These are phyloP conservation scores for Akebia trifoliata DNA, from an alignment of 164 flowering plant species.

Conservation along the genomic window DNA sequence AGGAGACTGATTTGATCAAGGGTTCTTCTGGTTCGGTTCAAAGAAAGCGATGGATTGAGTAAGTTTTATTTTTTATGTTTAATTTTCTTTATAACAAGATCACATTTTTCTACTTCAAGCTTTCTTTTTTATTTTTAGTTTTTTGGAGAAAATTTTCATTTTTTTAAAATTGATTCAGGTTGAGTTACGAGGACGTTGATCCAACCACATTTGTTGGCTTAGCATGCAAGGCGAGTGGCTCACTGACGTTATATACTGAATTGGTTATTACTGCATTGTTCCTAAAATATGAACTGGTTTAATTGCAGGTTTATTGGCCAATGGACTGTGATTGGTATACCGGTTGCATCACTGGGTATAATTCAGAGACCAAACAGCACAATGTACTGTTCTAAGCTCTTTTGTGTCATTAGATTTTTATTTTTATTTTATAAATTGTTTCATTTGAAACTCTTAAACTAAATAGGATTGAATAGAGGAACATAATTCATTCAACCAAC, in stretches of 20 bases:
- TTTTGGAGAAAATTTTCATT: neutral
- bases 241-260: neutral
- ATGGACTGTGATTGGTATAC: conserved; percentile 76
- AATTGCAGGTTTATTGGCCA: conserved; percentile 87
- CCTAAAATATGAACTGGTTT: conserved; percentile 1
- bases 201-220: conserved; percentile 57
- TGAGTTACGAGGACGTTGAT: conserved; percentile 57
- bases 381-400: conserved; percentile 35
- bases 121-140: neutral
- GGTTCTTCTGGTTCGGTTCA: conserved; percentile 20
- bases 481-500: too few relatives aligned
- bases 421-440: neutral
- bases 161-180: conserved; percentile 34
- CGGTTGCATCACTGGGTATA: conserved; percentile 49
- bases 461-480: too few relatives aligned
- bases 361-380: conserved; percentile 49
- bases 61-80: conserved; percentile 12
- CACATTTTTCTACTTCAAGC: neutral
- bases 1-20: conserved; percentile 11
- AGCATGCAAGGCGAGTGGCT: conserved; percentile 68
- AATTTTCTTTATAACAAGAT: neutral
- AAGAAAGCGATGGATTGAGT: conserved; percentile 58
- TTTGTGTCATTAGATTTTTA: neutral
- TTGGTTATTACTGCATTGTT: neutral
- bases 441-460: neutral